Percentiles rank a stretch among this genome's conserved stretches.
These are phyloP conservation scores for Botrytis pseudocinerea DNA, from an alignment of 2,329 filamentous ascomycete genomes.

Conservation along the genomic window DNA sequence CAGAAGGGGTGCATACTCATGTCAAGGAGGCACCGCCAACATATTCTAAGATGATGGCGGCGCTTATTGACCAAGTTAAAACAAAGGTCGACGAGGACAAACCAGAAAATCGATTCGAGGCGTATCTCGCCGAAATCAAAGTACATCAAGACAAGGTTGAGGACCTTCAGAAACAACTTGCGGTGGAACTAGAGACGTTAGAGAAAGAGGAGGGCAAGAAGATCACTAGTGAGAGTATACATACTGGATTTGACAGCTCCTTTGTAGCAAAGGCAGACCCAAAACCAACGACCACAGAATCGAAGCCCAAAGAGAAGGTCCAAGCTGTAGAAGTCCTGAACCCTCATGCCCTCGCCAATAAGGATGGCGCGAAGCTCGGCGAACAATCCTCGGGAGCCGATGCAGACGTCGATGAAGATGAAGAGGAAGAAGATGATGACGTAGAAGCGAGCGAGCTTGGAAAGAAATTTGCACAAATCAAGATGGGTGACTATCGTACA, in stretches of 20 bases:
- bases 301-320: slow-evolving; percentile 46
- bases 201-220: slow-evolving; percentile 84
- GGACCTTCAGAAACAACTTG: slow-evolving; percentile 73
- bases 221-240: slow-evolving; percentile 89
- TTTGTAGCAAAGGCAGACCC: slow-evolving; percentile 65
- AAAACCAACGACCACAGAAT: slow-evolving; percentile 30
- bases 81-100: slow-evolving; percentile 70
- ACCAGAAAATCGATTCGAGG: slow-evolving; percentile 64
- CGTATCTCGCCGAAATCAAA: slow-evolving; percentile 76
- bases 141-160: slow-evolving; percentile 76
- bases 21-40: slow-evolving; percentile 73
- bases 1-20: slow-evolving; percentile 75
- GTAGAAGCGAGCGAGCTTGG: slow-evolving; percentile 75
- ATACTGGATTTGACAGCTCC: slow-evolving; percentile 88
- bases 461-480: slow-evolving; percentile 80
- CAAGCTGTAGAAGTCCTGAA: slow-evolving; percentile 74
- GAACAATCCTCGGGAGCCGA: slow-evolving; percentile 58
- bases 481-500: slow-evolving; percentile 69
- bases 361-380: slow-evolving; percentile 44
- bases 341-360: slow-evolving; percentile 51
- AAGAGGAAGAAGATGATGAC: slow-evolving; percentile 68
- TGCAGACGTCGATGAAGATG: slow-evolving; percentile 60
- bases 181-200: slow-evolving; percentile 72
- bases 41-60: slow-evolving; percentile 98
- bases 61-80: slow-evolving; percentile 92